phyloP scores from a whole-genome alignment of 2,329 filamentous ascomycete species.

The Metarhizium guizhouense region DNA sequence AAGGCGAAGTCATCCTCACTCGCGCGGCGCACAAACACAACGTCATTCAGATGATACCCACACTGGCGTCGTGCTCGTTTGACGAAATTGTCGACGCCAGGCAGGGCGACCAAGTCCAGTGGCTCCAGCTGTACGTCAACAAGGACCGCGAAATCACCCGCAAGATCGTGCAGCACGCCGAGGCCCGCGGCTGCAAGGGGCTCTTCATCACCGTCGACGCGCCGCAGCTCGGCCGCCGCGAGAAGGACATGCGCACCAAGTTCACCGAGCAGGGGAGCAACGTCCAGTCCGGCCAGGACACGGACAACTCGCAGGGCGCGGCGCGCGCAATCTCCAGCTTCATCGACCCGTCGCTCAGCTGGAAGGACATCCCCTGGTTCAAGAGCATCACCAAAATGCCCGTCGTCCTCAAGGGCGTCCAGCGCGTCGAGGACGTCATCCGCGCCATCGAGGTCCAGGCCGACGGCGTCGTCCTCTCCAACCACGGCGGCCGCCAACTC shows the following conservation, averaged over 20 bases:
- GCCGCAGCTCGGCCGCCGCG: conserved; percentile 84
- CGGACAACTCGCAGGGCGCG: conserved; percentile 85
- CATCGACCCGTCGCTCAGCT: conserved; percentile 88
- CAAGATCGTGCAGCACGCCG: conserved; percentile 84
- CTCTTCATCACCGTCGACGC: conserved; percentile 98
- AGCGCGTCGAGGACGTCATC: conserved; percentile 90
- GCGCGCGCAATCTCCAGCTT: conserved; percentile 92
- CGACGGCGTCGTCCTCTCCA: conserved; percentile 86
- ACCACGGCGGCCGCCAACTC: conserved; percentile 90
- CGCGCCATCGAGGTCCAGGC: conserved; percentile 74
- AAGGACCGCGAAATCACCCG: conserved; percentile 87
- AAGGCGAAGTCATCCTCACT: conserved; percentile 89
- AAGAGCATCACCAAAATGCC: conserved; percentile 84
- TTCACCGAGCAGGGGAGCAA: conserved; percentile 76
- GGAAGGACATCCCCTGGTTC: conserved; percentile 95
- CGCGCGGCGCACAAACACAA: conserved; percentile 76
- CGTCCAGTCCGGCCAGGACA: conserved; percentile 67
- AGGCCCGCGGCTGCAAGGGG: conserved; percentile 83
- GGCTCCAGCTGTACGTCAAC: conserved; percentile 97
- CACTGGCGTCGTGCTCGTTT: conserved; percentile 90
- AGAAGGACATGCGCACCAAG: conserved; percentile 97
- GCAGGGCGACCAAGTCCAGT: conserved; percentile 74
- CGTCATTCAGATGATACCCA: conserved; percentile 97
- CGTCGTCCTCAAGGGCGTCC: conserved; percentile 92
- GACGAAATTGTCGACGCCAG: conserved; percentile 91